Evolutionary conservation across 495 filamentous ascomycete species (phyloP).

Genomic region (Aspergillus incahuasiensis): DNA sequence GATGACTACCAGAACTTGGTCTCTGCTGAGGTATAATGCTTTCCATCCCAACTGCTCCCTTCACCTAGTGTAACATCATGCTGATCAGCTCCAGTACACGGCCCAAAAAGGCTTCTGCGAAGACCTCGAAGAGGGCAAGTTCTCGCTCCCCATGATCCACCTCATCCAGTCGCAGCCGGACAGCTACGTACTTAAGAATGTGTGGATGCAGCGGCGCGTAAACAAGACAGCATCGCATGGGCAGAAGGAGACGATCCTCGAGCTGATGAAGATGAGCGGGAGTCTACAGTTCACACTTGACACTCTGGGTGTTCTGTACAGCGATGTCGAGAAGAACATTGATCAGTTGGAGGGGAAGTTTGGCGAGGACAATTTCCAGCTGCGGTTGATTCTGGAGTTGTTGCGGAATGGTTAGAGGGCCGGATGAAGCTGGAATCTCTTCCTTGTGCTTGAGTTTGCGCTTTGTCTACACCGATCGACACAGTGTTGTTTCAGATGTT

Average conservation of each 20-base stretch:
- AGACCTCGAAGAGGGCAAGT: slow-evolving; percentile 38
- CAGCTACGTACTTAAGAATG: neutral
- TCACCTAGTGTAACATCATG: too few species aligned
- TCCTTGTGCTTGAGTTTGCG: too few species aligned
- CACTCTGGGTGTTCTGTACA: too few species aligned
- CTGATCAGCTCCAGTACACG: too few species aligned
- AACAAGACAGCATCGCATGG: neutral
- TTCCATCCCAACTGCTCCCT: too few species aligned
- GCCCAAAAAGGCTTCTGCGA: slow-evolving; percentile 34
- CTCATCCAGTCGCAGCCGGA: neutral
- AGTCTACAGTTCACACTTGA: neutral
- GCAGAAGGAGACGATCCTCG: slow-evolving; percentile 4
- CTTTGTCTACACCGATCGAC: too few species aligned
- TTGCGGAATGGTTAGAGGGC: slow-evolving; percentile 4
- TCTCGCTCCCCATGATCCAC: slow-evolving; percentile 32
- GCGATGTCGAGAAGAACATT: neutral
- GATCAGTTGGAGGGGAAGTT: slow-evolving; percentile 1
- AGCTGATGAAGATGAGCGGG: slow-evolving; percentile 2
- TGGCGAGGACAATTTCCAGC: slow-evolving; percentile 5
- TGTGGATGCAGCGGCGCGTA: slow-evolving; percentile 8
- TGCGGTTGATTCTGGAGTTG: slow-evolving; percentile 7
- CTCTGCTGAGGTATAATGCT: too few species aligned
- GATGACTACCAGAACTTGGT: too few species aligned
- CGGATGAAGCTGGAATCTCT: too few species aligned
- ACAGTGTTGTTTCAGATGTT: too few species aligned